Percentiles rank a stretch among this genome's conserved stretches.
These are phyloP conservation scores for Aspergillus arachidicola DNA, from an alignment of 2,329 filamentous ascomycete species.

Conservation along the genomic window DNA sequence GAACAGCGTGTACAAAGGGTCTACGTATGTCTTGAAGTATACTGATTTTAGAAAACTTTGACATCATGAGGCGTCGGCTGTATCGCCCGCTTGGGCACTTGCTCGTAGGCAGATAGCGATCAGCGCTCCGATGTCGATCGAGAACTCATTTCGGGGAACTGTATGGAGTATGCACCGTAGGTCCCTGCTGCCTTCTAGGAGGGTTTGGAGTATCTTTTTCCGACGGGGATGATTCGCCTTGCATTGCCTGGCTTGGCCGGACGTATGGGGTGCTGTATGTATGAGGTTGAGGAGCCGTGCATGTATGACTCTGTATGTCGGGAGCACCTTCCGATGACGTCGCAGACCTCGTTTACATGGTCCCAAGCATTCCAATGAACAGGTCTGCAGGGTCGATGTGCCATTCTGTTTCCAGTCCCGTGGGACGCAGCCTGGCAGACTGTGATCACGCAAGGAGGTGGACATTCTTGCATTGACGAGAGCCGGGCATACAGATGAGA, in stretches of 20 bases:
- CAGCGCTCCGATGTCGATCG: not conserved
- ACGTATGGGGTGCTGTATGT: not conserved
- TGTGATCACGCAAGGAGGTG: conserved; percentile 2
- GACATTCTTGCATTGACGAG: not conserved
- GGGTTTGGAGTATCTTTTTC: not conserved
- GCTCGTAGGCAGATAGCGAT: not conserved
- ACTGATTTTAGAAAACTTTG: not conserved
- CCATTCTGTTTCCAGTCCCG: not conserved
- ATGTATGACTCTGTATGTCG: too few species aligned
- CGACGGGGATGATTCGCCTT: not conserved
- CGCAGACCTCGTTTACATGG: not conserved
- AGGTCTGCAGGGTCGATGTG: not conserved
- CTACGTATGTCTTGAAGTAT: not conserved
- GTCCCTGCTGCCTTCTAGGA: not conserved
- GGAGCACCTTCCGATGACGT: not conserved
- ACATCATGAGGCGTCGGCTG: not conserved
- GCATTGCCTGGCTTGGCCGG: not conserved
- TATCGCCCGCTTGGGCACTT: not conserved
- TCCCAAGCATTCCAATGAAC: not conserved
- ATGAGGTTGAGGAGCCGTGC: not conserved
- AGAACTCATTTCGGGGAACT: not conserved
- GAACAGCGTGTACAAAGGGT: not conserved
- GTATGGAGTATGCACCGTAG: not conserved
- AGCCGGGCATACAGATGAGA: not conserved
- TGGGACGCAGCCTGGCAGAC: not conserved